Conservation (phyloP, 768 basidiomycete species). For the Pluteus cervinus region DNA sequence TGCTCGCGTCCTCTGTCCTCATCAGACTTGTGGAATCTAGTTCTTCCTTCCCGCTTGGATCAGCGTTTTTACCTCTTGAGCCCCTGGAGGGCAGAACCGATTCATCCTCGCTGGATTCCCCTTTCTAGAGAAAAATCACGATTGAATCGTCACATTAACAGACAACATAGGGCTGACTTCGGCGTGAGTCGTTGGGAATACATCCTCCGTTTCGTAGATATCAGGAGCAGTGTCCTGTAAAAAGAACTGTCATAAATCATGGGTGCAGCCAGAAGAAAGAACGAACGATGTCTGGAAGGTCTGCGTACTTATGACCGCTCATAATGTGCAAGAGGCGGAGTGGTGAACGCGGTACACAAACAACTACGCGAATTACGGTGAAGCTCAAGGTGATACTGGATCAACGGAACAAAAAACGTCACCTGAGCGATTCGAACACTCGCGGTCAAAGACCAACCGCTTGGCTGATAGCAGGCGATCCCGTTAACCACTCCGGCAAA, state of each 20-base stretch:
- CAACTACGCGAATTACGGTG: no score
- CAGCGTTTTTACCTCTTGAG: slow-evolving; percentile 31
- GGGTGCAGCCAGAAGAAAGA: slow-evolving; percentile 3
- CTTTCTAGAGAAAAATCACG: slow-evolving; percentile 34
- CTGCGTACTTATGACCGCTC: slow-evolving; percentile 77
- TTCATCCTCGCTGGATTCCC: slow-evolving; percentile 67
- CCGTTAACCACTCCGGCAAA: slow-evolving; percentile 96
- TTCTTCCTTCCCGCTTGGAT: slow-evolving; percentile 49
- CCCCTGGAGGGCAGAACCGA: slow-evolving; percentile 26
- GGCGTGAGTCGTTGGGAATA: slow-evolving; percentile 45
- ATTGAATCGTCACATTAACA: slow-evolving; percentile 5
- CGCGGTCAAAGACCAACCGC: slow-evolving; percentile 47
- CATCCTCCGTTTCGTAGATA: slow-evolving; percentile 88
- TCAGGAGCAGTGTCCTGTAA: slow-evolving; percentile 83
- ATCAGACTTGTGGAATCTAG: slow-evolving; percentile 64
- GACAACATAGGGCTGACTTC: slow-evolving; percentile 34
- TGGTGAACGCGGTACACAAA: not conserved
- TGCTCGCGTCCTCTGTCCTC: slow-evolving; percentile 60
- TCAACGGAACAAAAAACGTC: slow-evolving; percentile 28
- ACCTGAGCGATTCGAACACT: slow-evolving; percentile 52
- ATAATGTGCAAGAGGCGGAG: slow-evolving; percentile 23
- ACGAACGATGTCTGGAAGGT: slow-evolving; percentile 88
- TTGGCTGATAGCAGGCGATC: slow-evolving; percentile 61
- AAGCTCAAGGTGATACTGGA: slow-evolving; percentile 1
- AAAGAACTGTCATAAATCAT: slow-evolving; percentile 4